Evolutionary conservation across 805 yeast genomes (phyloP).

Genomic region (Spathaspora arborariae): DNA sequence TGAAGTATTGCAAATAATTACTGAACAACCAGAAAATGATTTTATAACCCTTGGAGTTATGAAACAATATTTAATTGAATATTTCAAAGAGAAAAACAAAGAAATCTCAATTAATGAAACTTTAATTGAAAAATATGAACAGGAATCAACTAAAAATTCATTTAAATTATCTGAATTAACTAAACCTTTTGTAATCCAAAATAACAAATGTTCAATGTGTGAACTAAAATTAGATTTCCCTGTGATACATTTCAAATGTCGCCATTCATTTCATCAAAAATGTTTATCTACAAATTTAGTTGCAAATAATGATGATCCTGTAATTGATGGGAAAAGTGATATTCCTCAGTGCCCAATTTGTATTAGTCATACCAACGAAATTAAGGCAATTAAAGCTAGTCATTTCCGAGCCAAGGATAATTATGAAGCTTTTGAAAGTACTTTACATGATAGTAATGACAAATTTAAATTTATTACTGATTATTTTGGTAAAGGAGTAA

Average conservation of each 20-base stretch:
- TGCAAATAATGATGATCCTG: constrained; percentile 15
- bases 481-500: constrained; percentile 83
- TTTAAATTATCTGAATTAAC: constrained; percentile 45
- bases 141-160: constrained; percentile 58
- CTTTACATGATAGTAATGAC: constrained; percentile 52
- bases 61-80: constrained; percentile 61
- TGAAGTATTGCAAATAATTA: constrained; percentile 68
- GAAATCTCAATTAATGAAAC: constrained; percentile 69
- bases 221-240: constrained; percentile 68
- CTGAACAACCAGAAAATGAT: constrained; percentile 34
- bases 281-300: constrained; percentile 57
- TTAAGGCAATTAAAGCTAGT: constrained; percentile 52
- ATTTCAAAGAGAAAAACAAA: constrained; percentile 52
- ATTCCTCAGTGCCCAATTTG: constrained; percentile 66
- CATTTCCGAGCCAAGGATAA: constrained; percentile 63
- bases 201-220: constrained; percentile 65
- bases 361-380: constrained; percentile 63
- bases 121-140: constrained; percentile 62
- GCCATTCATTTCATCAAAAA: constrained; percentile 80
- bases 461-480: constrained; percentile 75
- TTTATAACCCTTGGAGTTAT: constrained; percentile 70
- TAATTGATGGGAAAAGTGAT: constrained; percentile 7
- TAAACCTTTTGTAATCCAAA: constrained; percentile 53
- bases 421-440: constrained; percentile 56
- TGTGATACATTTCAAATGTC: constrained; percentile 77